Conservation (phyloP, 2,329 filamentous ascomycete species). For the Diaporthe nobilis region DNA sequence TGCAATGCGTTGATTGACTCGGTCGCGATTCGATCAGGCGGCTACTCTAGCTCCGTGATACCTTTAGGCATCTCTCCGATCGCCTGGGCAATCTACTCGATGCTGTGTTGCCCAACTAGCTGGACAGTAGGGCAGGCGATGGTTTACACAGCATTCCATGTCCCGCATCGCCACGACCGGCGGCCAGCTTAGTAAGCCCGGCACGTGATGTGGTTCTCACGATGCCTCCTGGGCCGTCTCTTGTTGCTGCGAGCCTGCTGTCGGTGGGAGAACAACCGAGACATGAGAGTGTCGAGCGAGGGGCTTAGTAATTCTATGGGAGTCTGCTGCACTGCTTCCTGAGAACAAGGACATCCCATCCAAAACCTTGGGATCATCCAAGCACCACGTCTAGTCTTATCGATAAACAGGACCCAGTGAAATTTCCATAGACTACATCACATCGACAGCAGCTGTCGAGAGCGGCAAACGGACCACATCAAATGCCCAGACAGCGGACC, state of each 20-base stretch:
- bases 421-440: constrained; percentile 34
- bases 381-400: constrained; percentile 2
- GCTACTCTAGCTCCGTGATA: constrained; percentile 34
- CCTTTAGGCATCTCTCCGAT: constrained; percentile 26
- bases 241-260: not conserved
- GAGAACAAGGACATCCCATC: constrained; percentile 18
- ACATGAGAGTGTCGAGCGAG: not conserved
- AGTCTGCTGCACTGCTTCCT: not conserved
- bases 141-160: constrained; percentile 23
- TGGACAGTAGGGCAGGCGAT: constrained; percentile 9
- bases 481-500: not conserved
- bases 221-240: not conserved
- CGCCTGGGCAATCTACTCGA: constrained; percentile 27
- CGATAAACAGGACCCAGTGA: constrained; percentile 30
- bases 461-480: constrained; percentile 28
- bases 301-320: not conserved
- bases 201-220: constrained; percentile 18
- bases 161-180: not conserved
- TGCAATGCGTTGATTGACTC: not conserved
- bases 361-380: not conserved
- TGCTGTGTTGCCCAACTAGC: constrained; percentile 28
- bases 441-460: constrained; percentile 12
- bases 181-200: constrained; percentile 24
- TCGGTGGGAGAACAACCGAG: not conserved
- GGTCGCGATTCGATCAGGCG: constrained; percentile 29